Evolutionary conservation across 495 filamentous ascomycete genomes (phyloP), one percentile per base, ranked within the genome.

Genomic region (Amniculicola lignicola): DNA sequence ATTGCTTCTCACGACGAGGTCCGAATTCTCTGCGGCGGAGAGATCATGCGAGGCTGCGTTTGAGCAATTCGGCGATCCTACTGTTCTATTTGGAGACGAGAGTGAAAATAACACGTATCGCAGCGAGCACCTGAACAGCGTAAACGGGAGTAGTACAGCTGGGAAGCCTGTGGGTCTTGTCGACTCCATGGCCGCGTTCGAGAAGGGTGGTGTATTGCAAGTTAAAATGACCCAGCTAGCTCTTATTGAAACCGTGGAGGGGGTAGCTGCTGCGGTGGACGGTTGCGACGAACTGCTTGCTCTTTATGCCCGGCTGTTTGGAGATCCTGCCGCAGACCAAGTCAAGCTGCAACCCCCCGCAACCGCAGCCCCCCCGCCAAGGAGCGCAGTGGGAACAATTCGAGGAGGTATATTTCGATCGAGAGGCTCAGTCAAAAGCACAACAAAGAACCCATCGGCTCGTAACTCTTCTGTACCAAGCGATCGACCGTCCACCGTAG

Each of bases 221-320:
- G 79, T 95, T 25, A 94, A 92, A 65, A 96, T 98, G 82, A 96
- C 90, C 6, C 89, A 96, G 61, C 76, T 98, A 54, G 79, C 88
- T 3, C 80, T 98, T 31, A 65, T 90, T 10, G 93, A 97, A 69
- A 74, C 90, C 10, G 63, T 87, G 14, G 88, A 95, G 65, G 90
- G 89, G 4, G 80, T 90, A 0, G 83, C 87, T 54, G 79, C 83
- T 48, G 90, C 93, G 10, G 85, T 96, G 28, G 90, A 93, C 62
- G 81, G 83, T 50, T 88, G 84, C 61, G 83, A 88, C 44, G 86
- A 94, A 59, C 77, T 98, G 22, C 74, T 97, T 22, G 79, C 80
- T n/a, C 74, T 97, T 4, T 97, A 92, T 61, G 77, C 79, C 9
- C 76, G 83, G 53, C 71, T 96, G 7, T 96, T 96, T 69, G 83